Conservation (phyloP, 2,329 filamentous ascomycete species). For the Ophiostoma ips region DNA sequence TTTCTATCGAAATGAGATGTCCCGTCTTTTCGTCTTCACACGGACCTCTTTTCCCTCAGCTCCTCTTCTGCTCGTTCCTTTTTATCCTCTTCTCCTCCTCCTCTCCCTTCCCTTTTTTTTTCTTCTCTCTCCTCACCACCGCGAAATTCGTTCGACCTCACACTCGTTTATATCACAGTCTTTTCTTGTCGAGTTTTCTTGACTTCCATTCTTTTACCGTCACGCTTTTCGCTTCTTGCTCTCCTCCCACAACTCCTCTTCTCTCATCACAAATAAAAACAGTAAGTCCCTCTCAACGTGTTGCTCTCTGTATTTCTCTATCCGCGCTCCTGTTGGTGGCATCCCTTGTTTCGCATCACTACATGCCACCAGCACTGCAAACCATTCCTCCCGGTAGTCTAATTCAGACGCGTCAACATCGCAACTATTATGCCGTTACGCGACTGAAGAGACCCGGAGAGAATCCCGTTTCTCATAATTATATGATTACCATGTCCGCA, state of each 20-base stretch:
- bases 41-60: neutral
- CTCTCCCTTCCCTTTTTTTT: neutral
- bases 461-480: no score
- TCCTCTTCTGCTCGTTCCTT: neutral
- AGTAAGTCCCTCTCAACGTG: neutral
- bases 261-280: neutral
- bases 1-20: neutral
- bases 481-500: neutral
- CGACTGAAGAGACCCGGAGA: neutral
- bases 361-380: neutral
- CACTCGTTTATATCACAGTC: conserved; percentile 7
- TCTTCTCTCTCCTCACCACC: neutral
- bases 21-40: neutral
- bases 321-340: neutral
- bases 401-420: neutral
- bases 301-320: neutral
- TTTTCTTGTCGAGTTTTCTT: conserved; percentile 6
- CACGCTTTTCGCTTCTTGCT: neutral
- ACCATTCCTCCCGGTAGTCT: neutral
- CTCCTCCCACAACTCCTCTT: neutral
- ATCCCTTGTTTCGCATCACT: neutral
- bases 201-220: conserved; percentile 3
- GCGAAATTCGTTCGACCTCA: conserved; percentile 4
- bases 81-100: neutral
- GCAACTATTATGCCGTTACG: neutral